Base-by-base conservation (phyloP, 768 basidiomycete genomes). In the Phaeotremella fagi region DNA sequence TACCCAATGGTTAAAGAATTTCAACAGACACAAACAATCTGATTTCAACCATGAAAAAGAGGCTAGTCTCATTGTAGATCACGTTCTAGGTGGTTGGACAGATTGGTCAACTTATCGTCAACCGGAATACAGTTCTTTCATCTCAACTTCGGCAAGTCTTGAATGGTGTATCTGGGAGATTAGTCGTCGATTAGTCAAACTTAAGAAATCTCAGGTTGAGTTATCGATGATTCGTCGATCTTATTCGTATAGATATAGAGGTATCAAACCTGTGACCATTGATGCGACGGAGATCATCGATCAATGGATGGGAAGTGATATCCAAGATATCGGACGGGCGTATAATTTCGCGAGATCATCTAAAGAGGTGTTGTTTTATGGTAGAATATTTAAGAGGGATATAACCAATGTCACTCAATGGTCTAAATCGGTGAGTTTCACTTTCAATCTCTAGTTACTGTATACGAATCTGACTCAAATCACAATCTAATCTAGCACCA, bases 111-210 rank as follows among this genome's bases (percentile, higher is more conserved):
- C n/a, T n/a, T n/a, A 26, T 2, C 6, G 6, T 2, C 2, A 37
- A n/a, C 12, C 12, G 9, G 7, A 4, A 14, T 22, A 27, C 3
- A 44, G 38, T 3, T 23, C 26, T 4, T 55, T 38, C 46, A 55
- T 55, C 5, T 55, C 54, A 2, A 49, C 54, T 18, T 4, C 47
- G 3, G 27, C 2, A 5, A 36, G 35, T 5, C 23, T 44, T n/a
- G 47, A 55, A 9, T 55, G 54, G 54, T 22, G 46, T 2, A 43
- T 55, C 16, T 55, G 48, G 47, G 54, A 55, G 28, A 41, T 55
- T 9, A 38, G 22, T 5, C 18, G 54, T 7, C 23, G 54, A 12
- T 36, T 54, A 5, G 22, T 24, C 22, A 25, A 6, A 5, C 31
- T 53, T 4, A 20, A 38, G 12, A 3, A 33, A 18, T 28, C 25